Percentiles rank a stretch among this genome's conserved stretches.
Evolutionary conservation across 306 rosid genomes (phyloP).

Genomic region (Carpinus viminea): DNA sequence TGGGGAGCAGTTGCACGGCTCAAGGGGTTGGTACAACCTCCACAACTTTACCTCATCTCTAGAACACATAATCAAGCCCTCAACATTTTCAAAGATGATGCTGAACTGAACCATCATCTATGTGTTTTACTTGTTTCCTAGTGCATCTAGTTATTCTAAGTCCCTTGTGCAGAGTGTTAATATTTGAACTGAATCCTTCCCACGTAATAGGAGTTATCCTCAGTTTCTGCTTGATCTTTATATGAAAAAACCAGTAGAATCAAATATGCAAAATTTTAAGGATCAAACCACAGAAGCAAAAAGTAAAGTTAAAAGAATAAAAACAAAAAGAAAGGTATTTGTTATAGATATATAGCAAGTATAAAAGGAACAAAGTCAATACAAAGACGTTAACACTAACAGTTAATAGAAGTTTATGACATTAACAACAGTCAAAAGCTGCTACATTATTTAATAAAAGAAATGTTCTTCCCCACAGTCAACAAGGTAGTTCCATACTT

Average conservation of each 20-base stretch:
- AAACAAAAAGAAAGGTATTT: too few relatives aligned
- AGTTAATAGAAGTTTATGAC: too few relatives aligned
- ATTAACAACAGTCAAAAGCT: too few relatives aligned
- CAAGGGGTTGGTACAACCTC: slow-evolving; percentile 1
- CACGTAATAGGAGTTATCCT: background rate
- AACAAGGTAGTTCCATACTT: too few relatives aligned
- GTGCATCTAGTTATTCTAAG: background rate
- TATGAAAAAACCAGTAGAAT: background rate
- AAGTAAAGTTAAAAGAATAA: too few relatives aligned
- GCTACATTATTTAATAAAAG: too few relatives aligned
- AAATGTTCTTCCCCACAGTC: too few relatives aligned
- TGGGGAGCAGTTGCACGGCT: background rate
- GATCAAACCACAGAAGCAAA: background rate
- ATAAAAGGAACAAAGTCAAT: too few relatives aligned
- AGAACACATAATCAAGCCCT: background rate
- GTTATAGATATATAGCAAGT: too few relatives aligned
- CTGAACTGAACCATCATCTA: background rate
- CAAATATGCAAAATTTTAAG: background rate
- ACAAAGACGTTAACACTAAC: too few relatives aligned
- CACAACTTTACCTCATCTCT: background rate
- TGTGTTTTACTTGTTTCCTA: slow-evolving; percentile 3
- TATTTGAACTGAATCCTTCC: background rate
- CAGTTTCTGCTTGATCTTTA: background rate
- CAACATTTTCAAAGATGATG: background rate
- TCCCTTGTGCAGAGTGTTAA: background rate